Evolutionary conservation across 2,329 filamentous ascomycete species (phyloP).

Genomic region (Plectosphaerella plurivora): DNA sequence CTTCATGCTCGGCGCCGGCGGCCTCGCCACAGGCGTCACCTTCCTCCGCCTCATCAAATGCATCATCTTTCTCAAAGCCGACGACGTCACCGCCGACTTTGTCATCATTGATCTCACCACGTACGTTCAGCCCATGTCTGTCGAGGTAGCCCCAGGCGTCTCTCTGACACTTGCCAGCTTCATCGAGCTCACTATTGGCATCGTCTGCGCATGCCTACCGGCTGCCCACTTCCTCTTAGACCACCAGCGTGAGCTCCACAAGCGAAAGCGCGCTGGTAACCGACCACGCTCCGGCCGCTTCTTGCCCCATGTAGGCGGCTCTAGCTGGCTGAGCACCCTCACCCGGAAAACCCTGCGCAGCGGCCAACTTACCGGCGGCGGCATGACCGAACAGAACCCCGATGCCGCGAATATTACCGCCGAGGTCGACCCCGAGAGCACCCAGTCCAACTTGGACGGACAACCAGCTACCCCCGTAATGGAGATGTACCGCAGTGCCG

Average conservation of each 20-base stretch:
- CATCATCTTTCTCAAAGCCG: constrained; percentile 15
- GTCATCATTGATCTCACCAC: constrained; percentile 10
- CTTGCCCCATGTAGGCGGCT: not conserved
- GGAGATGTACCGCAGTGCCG: too few species aligned
- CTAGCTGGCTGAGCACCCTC: not conserved
- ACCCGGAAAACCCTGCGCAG: not conserved
- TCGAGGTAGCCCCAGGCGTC: not conserved
- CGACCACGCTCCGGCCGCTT: not conserved
- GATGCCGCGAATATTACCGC: too few species aligned
- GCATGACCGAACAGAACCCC: not conserved
- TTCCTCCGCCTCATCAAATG: constrained; percentile 18
- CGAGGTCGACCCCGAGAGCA: too few species aligned
- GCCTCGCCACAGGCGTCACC: constrained; percentile 21
- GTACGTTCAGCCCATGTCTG: constrained; percentile 1
- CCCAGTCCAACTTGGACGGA: too few species aligned
- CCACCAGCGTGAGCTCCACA: not conserved
- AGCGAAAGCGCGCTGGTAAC: not conserved
- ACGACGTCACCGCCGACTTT: constrained; percentile 19
- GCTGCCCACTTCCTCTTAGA: constrained; percentile 12
- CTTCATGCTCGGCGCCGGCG: constrained; percentile 22
- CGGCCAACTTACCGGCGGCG: not conserved
- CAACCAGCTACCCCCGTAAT: too few species aligned
- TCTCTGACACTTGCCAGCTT: constrained; percentile 15
- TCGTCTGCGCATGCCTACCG: constrained; percentile 13
- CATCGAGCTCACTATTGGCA: constrained; percentile 13